These are phyloP conservation scores for Trametes cinnabarina DNA, from an alignment of 768 basidiomycete genomes.

Conservation along the genomic window DNA sequence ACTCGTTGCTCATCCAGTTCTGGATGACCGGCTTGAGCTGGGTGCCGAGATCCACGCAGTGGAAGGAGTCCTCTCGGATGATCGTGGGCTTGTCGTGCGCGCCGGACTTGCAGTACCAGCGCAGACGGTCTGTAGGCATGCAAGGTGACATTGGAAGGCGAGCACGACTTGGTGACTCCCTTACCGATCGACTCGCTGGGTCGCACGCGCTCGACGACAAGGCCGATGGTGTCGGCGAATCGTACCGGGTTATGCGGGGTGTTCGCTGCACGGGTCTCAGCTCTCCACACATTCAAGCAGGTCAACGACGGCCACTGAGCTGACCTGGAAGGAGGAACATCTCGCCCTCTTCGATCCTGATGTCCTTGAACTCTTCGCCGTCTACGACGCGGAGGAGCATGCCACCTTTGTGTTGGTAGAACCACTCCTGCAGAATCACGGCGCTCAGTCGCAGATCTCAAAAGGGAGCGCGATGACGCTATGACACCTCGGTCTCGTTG, in stretches of 20 bases:
- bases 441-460: neutral
- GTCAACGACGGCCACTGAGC: constrained; percentile 17
- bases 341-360: constrained; percentile 88
- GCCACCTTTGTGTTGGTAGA: constrained; percentile 92
- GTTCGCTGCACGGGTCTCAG: constrained; percentile 55
- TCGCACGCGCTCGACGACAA: constrained; percentile 86
- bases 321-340: constrained; percentile 94
- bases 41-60: constrained; percentile 86
- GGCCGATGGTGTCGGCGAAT: constrained; percentile 84
- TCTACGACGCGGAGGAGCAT: constrained; percentile 91
- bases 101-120: constrained; percentile 83
- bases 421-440: constrained; percentile 73
- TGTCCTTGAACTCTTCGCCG: constrained; percentile 76
- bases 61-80: constrained; percentile 82
- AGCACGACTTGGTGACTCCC: too few species aligned
- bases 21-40: constrained; percentile 92
- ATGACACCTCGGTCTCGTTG: constrained; percentile 85
- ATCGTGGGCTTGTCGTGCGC: constrained; percentile 65
- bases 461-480: neutral
- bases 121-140: constrained; percentile 87
- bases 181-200: constrained; percentile 73
- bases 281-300: too few species aligned
- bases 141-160: too few species aligned
- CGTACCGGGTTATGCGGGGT: constrained; percentile 96
- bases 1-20: constrained; percentile 69